Evolutionary conservation across 78 protist genomes (phyloP).

Genomic region (Tieghemostelium lacteum): DNA sequence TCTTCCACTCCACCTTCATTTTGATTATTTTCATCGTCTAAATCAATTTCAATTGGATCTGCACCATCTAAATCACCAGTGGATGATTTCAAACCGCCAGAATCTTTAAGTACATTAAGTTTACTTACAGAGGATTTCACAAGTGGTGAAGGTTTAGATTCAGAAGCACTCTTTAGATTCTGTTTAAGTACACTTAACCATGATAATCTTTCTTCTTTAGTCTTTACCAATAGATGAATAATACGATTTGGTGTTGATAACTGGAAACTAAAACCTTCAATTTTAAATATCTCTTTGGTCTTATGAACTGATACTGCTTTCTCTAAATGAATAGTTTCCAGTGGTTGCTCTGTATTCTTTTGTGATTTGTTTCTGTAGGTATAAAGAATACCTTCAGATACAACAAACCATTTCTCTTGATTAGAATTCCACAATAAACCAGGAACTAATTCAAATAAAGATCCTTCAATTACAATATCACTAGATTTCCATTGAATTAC

Average conservation of each 20-base stretch:
- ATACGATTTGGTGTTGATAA: constrained; percentile 67
- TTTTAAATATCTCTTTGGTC: constrained; percentile 66
- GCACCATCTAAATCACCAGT: neutral
- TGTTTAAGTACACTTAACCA: constrained; percentile 59
- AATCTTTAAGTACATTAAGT: neutral
- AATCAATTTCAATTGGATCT: neutral
- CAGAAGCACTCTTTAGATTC: constrained; percentile 42
- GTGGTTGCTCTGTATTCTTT: constrained; percentile 14
- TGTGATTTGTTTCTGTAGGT: constrained; percentile 30
- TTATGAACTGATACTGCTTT: constrained; percentile 73
- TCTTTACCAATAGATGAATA: constrained; percentile 60
- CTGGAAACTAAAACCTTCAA: constrained; percentile 73
- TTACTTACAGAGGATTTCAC: neutral
- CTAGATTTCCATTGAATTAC: constrained; percentile 16
- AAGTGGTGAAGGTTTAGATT: constrained; percentile 13
- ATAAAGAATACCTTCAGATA: constrained; percentile 57
- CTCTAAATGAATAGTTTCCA: constrained; percentile 66
- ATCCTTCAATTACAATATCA: constrained; percentile 63
- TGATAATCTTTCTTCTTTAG: constrained; percentile 52
- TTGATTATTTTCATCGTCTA: constrained; percentile 16
- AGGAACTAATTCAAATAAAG: constrained; percentile 60
- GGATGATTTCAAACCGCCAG: no score
- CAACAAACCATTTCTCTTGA: constrained; percentile 65
- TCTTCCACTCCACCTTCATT: constrained; percentile 26
- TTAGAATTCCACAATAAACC: constrained; percentile 72